phyloP scores from a whole-genome alignment of 139 green algal genomes.

The Picochlorum costavermella region DNA sequence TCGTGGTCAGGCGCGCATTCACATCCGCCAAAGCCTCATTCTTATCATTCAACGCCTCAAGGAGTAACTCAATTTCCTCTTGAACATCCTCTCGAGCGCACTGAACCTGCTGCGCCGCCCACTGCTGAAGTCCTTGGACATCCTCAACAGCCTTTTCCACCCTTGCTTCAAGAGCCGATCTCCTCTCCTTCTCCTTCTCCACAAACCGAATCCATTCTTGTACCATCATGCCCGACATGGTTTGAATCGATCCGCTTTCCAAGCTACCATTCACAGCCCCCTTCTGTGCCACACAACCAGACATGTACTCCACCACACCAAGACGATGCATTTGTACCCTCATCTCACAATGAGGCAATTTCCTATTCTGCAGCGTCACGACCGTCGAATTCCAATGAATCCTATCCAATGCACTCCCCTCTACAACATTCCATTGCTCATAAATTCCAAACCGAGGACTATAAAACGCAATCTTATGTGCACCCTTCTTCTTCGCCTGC shows the following conservation, averaged over 20 bases:
- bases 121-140: conserved; percentile 34
- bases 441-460: conserved; percentile 56
- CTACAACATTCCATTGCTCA: conserved; percentile 63
- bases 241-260: conserved; percentile 27
- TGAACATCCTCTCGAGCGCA: conserved; percentile 42
- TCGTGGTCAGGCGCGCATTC: conserved; percentile 17
- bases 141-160: conserved; percentile 39
- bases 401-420: conserved; percentile 1
- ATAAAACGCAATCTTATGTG: conserved; percentile 56
- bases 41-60: conserved; percentile 24
- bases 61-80: conserved; percentile 36
- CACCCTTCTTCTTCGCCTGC: conserved; percentile 46
- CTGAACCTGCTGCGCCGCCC: conserved; percentile 46
- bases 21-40: conserved; percentile 14
- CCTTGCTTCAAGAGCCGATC: conserved; percentile 35
- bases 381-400: conserved; percentile 28
- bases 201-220: conserved; percentile 61
- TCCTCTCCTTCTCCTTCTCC: conserved; percentile 47
- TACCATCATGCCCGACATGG: conserved; percentile 37
- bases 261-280: too few species aligned
- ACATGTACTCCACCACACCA: conserved; percentile 10
- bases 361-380: conserved; percentile 38
- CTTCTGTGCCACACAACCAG: not conserved
- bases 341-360: conserved; percentile 39
- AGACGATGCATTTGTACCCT: conserved; percentile 40